phyloP scores from a whole-genome alignment of 169 alveolate species.

The Theileria parva region DNA sequence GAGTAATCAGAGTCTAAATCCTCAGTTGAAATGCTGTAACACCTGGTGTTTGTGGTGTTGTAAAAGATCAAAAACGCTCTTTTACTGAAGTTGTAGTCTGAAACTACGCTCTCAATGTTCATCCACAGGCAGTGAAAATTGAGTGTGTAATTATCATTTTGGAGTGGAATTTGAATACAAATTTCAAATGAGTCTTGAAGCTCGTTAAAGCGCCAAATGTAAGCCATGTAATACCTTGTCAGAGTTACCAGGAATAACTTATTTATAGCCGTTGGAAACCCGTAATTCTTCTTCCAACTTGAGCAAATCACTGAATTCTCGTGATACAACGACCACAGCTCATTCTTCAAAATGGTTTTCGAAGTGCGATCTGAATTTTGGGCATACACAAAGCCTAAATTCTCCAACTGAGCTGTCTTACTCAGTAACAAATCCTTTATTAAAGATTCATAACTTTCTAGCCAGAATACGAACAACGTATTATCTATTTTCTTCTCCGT shows the following conservation, averaged over 20 bases:
- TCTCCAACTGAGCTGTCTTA: slow-evolving; percentile 17
- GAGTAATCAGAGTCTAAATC: background rate
- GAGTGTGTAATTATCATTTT: background rate
- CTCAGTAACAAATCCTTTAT: slow-evolving; percentile 20
- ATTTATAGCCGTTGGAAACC: background rate
- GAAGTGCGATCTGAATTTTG: slow-evolving; percentile 28
- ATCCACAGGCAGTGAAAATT: slow-evolving; percentile 50
- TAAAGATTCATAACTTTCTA: slow-evolving; percentile 24
- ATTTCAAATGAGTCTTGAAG: slow-evolving; percentile 34
- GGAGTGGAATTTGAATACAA: slow-evolving; percentile 26
- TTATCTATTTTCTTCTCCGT: background rate
- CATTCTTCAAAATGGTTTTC: slow-evolving; percentile 21
- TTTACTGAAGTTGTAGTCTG: slow-evolving; percentile 36
- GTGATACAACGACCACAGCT: slow-evolving; percentile 48
- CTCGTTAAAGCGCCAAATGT: slow-evolving; percentile 48
- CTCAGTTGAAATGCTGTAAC: slow-evolving; percentile 16
- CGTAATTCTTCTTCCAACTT: slow-evolving; percentile 48
- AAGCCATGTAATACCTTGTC: slow-evolving; percentile 41
- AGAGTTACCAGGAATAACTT: slow-evolving; percentile 47
- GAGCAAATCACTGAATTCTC: slow-evolving; percentile 26
- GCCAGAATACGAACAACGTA: slow-evolving; percentile 25
- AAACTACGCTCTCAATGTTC: slow-evolving; percentile 3
- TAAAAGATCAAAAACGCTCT: slow-evolving; percentile 48
- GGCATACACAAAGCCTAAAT: slow-evolving; percentile 16
- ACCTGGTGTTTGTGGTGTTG: slow-evolving; percentile 17